phyloP scores from a whole-genome alignment of 2,329 filamentous ascomycete genomes.

The Paecilomyces dactylethromorphus region DNA sequence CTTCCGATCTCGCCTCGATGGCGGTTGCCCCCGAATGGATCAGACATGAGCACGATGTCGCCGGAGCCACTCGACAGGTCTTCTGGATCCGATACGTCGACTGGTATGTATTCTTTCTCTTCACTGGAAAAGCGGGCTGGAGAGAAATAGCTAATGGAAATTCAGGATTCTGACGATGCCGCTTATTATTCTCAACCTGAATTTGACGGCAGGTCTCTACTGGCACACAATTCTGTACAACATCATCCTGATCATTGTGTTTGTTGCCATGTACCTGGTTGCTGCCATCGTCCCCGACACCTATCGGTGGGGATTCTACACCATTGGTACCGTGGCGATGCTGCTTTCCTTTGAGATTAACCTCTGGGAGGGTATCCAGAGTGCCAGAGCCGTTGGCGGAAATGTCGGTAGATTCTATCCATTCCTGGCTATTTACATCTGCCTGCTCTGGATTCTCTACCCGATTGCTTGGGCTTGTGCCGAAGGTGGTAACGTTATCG shows the following conservation, averaged over 20 bases:
- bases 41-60: conserved; percentile 33
- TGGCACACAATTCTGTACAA: conserved; percentile 58
- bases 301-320: not conserved
- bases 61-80: conserved; percentile 53
- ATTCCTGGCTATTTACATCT: not conserved
- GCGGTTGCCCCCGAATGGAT: not conserved
- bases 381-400: not conserved
- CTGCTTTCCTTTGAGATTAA: not conserved
- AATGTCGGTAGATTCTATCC: not conserved
- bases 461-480: not conserved
- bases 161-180: not conserved
- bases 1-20: not conserved
- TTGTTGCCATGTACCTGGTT: conserved; percentile 42
- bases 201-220: conserved; percentile 59
- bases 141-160: not conserved
- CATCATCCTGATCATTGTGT: conserved; percentile 45
- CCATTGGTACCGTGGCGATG: not conserved
- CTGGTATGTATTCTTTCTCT: conserved; percentile 56
- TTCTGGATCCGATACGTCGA: conserved; percentile 63
- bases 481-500: not conserved
- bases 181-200: conserved; percentile 27
- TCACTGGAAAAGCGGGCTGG: conserved; percentile 47
- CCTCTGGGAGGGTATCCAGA: not conserved
- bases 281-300: not conserved
- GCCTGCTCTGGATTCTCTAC: not conserved